Evolutionary conservation across 2,329 filamentous ascomycete species (phyloP), one percentile per base, ranked within the genome.

Genomic region (Colletotrichum tofieldiae): DNA sequence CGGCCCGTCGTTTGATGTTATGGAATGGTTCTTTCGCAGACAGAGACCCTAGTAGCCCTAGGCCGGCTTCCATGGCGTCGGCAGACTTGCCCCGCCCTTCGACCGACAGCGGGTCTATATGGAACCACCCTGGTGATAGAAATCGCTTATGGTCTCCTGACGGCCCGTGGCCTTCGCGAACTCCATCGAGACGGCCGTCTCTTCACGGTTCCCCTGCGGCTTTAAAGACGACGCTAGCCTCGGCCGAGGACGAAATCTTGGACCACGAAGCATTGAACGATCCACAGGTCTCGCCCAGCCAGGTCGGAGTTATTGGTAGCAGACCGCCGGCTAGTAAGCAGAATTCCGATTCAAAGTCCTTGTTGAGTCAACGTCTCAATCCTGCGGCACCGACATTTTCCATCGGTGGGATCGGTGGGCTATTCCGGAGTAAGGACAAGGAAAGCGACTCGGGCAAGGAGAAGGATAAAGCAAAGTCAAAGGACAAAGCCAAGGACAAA

Each of bases 341-440:
- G 80, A 88, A 59, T 45, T 60, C 56, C 37, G 72, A 72, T 6
- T 52, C 67, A 8, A 73, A 59, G n/a, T 52, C 71, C 7, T 86
- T 58, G 85, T 86, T 77, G 84, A 92, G 79, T 81, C 91, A 81
- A 83, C 91, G 82, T 77, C 87, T 98, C 37, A 98, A 99, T 77
- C 96, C 96, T 9, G 90, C 94, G 8, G 96, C 96, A 0, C 95
- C 95, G 11, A 94, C 93, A 0, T 98, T 98, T 80, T 64, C 61
- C 2, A 96, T 93, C 82, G 92, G 88, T 12, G 88, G 91, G 9
- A 96, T 93, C 82, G 92, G 88, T 12, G 88, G 91, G 47, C 90
- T 96, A 71, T 89, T 91, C 76, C 85, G 87, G 5, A 80, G 80
- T 39, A 85, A 84, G 73, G 76, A 78, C 20, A 82, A 76, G 73